Conservation (phyloP, 805 yeast species). For the Lachancea sp. region DNA sequence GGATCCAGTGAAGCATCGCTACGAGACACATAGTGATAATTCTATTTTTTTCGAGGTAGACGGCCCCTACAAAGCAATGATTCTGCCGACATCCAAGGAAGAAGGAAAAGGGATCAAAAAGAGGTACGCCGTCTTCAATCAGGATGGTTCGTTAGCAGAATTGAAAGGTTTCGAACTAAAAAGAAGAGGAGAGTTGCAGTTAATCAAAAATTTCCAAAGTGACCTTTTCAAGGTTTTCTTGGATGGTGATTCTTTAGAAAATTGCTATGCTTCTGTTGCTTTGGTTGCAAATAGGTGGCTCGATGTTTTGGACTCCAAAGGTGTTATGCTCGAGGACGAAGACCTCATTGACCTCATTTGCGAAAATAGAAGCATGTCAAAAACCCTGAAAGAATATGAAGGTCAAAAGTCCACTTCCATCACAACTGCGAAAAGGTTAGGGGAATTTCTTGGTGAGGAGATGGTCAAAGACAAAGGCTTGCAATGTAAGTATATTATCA, state of each 20-base stretch:
- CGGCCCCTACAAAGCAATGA: slow-evolving; percentile 98
- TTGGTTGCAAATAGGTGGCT: slow-evolving; percentile 92
- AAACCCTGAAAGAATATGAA: slow-evolving; percentile 81
- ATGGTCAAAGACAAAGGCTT: slow-evolving; percentile 96
- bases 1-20: slow-evolving; percentile 61
- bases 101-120: slow-evolving; percentile 96
- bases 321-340: slow-evolving; percentile 82
- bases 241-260: slow-evolving; percentile 72
- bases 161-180: slow-evolving; percentile 94
- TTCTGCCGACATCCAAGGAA: slow-evolving; percentile 92
- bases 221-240: slow-evolving; percentile 88
- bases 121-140: slow-evolving; percentile 93
- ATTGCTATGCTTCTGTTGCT: slow-evolving; percentile 85
- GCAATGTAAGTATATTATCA: slow-evolving; percentile 89
- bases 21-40: slow-evolving; percentile 78
- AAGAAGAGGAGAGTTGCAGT: slow-evolving; percentile 90
- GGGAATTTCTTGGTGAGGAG: slow-evolving; percentile 91
- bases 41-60: slow-evolving; percentile 97
- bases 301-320: slow-evolving; percentile 84
- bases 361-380: slow-evolving; percentile 93
- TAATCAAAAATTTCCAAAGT: slow-evolving; percentile 90
- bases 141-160: slow-evolving; percentile 91
- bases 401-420: slow-evolving; percentile 90
- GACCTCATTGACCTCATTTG: slow-evolving; percentile 92
- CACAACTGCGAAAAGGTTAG: slow-evolving; percentile 87